Base-by-base conservation (phyloP, 345 rosid genomes). In the Rhodamnia rubescens region DNA sequence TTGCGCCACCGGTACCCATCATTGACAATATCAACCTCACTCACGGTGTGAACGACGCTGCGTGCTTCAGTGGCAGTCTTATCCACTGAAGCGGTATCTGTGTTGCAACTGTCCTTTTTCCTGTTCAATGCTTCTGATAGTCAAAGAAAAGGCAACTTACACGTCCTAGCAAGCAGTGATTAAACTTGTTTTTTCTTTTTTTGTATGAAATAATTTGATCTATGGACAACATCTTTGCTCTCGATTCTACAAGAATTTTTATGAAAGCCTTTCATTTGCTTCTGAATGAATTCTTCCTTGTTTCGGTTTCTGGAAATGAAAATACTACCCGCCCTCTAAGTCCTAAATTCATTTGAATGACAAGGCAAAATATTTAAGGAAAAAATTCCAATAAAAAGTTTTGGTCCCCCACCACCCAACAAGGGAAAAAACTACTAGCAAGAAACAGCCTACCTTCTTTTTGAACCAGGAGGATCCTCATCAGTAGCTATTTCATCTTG, bases 1-100 rank as follows among this genome's bases (percentile, higher is more conserved):
- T 97, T 97, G 84, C 98, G 99, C 99, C 99, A 97, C 51, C 98
- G 96, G 85, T 93, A 96, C 53, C 98, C 98, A 91, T 97, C 99
- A 87, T 93, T 95, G 82, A 97, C 98, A 86, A 92, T 90, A 89
- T 87, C 87, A 27, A 85, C 86, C 82, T 87, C 89, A 11, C 87
- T 84, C 40, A 51, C 29, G n/a, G 87, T 95, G 89, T 94, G 95
- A 81, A 94, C 89, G 51, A 93, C 93, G 81, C 61, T 84, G 40
- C 95, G 96, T 27, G 92, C 86, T 61, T 95, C 98, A 69, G 88
- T 88, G 83, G 81, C 83, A 82, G 88, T 88, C 89, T 90, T 95
- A 85, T 96, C 94, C 85, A 81, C 86, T 27, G 90, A 59, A 86
- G 85, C 58, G 42, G 87, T 89, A 87, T 91, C 92, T 16, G 87